Evolutionary conservation across 1,139 yeast species (phyloP).

Genomic region (Groenewaldozyma sp.): DNA sequence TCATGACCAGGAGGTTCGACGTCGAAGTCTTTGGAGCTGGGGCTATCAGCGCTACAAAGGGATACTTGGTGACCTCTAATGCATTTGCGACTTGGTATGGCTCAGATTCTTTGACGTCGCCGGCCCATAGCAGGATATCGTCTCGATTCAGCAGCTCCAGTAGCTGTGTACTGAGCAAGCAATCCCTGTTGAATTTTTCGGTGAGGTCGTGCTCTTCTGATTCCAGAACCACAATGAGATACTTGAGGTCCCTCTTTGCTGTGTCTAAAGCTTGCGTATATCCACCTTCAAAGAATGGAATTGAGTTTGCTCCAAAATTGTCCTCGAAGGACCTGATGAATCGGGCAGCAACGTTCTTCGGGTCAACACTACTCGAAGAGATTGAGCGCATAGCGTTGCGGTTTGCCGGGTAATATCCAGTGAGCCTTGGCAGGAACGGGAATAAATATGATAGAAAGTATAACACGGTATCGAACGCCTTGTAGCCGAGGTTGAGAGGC

Average conservation of each 20-base stretch:
- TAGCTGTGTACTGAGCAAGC: conserved; percentile 48
- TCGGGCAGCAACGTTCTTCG: conserved; percentile 34
- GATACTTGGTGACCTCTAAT: conserved; percentile 64
- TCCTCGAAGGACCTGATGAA: conserved; percentile 35
- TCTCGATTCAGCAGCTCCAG: conserved; percentile 42
- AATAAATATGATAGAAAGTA: conserved; percentile 27
- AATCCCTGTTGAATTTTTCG: conserved; percentile 43
- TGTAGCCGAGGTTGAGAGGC: conserved; percentile 28
- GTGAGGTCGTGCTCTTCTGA: conserved; percentile 65
- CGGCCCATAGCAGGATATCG: conserved; percentile 73
- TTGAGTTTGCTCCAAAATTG: conserved; percentile 15
- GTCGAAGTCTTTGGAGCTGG: conserved; percentile 32
- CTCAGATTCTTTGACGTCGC: conserved; percentile 71
- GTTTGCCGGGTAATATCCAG: conserved; percentile 31
- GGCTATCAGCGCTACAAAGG: conserved; percentile 68
- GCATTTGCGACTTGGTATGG: conserved; percentile 77
- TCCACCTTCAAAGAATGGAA: conserved; percentile 55
- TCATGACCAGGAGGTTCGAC: conserved; percentile 34
- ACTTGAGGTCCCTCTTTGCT: conserved; percentile 59
- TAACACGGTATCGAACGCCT: conserved; percentile 23
- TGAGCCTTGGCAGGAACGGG: conserved; percentile 30
- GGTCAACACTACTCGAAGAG: conserved; percentile 29
- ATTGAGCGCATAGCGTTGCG: conserved; percentile 25
- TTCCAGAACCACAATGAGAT: conserved; percentile 65
- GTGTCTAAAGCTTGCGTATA: conserved; percentile 64